phyloP scores from a whole-genome alignment of 1,284 basidiomycete genomes.

The Psilocybe mexicana region DNA sequence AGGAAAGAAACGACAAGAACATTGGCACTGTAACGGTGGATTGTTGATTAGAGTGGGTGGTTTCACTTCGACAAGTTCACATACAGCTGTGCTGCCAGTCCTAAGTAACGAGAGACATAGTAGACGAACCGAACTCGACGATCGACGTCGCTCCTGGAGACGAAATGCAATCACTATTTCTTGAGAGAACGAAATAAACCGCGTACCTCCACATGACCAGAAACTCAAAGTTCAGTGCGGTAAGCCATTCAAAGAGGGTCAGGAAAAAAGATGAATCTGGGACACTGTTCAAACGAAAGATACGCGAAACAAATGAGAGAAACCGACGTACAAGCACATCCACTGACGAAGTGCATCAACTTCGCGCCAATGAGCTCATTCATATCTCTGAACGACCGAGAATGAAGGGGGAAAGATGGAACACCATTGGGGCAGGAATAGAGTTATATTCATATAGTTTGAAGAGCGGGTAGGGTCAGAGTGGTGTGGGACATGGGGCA shows the following conservation, averaged over 20 bases:
- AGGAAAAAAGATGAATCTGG: conserved; percentile 17
- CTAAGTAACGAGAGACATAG: conserved; percentile 9
- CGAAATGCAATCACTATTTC: not conserved
- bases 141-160: conserved; percentile 1
- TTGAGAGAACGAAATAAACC: not conserved
- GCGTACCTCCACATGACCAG: conserved; percentile 15
- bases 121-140: conserved; percentile 7
- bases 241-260: conserved; percentile 16
- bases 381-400: not conserved
- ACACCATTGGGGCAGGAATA: not conserved
- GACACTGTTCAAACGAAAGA: not conserved
- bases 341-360: conserved; percentile 10
- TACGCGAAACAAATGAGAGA: not conserved
- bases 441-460: not conserved
- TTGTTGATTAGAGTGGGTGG: not conserved
- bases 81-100: conserved; percentile 8
- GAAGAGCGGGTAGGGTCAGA: conserved; percentile 2
- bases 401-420: not conserved
- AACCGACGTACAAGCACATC: conserved; percentile 9
- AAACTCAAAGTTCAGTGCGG: conserved; percentile 18
- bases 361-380: conserved; percentile 3
- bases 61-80: not conserved
- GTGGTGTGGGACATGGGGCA: conserved; percentile 7
- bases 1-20: conserved; percentile 9
- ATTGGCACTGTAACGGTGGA: not conserved